Percentiles rank a stretch among this genome's conserved stretches.
Conservation (phyloP, 164 flowering plant species). For the Stephania cephalantha region DNA sequence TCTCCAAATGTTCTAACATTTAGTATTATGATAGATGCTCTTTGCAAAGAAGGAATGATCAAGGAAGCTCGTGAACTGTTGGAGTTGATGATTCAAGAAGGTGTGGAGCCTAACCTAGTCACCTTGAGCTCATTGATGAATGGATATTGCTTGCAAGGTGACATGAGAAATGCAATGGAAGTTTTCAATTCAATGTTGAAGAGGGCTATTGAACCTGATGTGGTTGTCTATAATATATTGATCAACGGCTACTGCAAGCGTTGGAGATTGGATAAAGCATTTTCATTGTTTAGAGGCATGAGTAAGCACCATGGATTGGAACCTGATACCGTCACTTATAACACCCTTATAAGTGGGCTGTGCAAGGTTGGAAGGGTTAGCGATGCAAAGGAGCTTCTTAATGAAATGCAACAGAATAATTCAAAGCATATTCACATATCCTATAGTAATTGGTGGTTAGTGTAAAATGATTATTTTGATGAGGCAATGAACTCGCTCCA, state of each 20-base stretch:
- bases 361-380: conserved; percentile 4
- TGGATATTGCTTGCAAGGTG: neutral
- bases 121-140: neutral
- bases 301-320: neutral
- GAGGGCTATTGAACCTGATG: conserved; percentile 5
- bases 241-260: conserved; percentile 18
- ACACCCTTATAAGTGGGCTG: conserved; percentile 3
- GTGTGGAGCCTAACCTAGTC: neutral
- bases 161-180: neutral
- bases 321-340: neutral
- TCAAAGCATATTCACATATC: neutral
- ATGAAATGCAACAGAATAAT: neutral
- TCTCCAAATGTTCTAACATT: conserved; percentile 5
- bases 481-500: conserved; percentile 18
- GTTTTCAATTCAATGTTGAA: neutral
- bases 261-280: conserved; percentile 9
- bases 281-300: conserved; percentile 10
- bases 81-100: neutral
- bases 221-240: conserved; percentile 7
- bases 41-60: conserved; percentile 10
- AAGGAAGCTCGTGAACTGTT: neutral
- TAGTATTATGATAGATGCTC: neutral
- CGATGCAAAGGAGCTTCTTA: neutral
- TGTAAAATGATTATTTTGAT: conserved; percentile 5
- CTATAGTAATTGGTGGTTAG: neutral